Evolutionary conservation across 208 protist species (phyloP).

Genomic region (Leptomonas pyrrhocoris): DNA sequence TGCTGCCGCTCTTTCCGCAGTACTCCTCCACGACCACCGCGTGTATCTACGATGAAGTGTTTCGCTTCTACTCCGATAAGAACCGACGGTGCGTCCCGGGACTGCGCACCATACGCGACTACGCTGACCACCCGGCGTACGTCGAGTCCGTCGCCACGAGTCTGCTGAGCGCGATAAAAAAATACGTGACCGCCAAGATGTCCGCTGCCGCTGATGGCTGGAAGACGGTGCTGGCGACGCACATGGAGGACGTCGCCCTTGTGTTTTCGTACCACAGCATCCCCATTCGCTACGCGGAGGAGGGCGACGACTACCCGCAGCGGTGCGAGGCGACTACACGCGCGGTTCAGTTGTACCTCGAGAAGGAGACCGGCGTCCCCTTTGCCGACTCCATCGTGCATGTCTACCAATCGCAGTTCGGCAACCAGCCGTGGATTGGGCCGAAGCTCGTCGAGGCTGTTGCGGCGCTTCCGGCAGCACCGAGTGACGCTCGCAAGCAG

Average conservation of each 20-base stretch:
- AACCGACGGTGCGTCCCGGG: slow-evolving; percentile 35
- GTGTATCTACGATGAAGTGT: slow-evolving; percentile 51
- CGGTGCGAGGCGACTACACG: slow-evolving; percentile 35
- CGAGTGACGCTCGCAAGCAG: slow-evolving; percentile 3
- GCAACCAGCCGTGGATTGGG: slow-evolving; percentile 47
- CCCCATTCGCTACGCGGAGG: slow-evolving; percentile 30
- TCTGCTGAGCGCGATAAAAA: slow-evolving; percentile 24
- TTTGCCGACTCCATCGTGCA: slow-evolving; percentile 29
- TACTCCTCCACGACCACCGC: slow-evolving; percentile 54
- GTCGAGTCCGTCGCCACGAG: slow-evolving; percentile 29
- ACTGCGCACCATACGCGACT: slow-evolving; percentile 50
- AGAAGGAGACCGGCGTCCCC: slow-evolving; percentile 5
- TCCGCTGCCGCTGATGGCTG: background rate
- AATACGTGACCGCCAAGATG: slow-evolving; percentile 8
- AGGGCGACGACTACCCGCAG: slow-evolving; percentile 43
- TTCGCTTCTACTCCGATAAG: slow-evolving; percentile 26
- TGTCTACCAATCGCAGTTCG: slow-evolving; percentile 59
- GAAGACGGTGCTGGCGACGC: slow-evolving; percentile 1
- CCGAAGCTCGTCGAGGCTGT: slow-evolving; percentile 38
- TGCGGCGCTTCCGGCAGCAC: slow-evolving; percentile 16
- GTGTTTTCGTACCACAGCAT: slow-evolving; percentile 58
- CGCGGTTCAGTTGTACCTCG: slow-evolving; percentile 16
- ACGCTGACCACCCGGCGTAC: slow-evolving; percentile 45
- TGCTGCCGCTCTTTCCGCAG: slow-evolving; percentile 68
- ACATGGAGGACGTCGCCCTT: slow-evolving; percentile 24